phyloP scores from a whole-genome alignment of 2,329 filamentous ascomycete species.

The Ophiostoma sp. region DNA sequence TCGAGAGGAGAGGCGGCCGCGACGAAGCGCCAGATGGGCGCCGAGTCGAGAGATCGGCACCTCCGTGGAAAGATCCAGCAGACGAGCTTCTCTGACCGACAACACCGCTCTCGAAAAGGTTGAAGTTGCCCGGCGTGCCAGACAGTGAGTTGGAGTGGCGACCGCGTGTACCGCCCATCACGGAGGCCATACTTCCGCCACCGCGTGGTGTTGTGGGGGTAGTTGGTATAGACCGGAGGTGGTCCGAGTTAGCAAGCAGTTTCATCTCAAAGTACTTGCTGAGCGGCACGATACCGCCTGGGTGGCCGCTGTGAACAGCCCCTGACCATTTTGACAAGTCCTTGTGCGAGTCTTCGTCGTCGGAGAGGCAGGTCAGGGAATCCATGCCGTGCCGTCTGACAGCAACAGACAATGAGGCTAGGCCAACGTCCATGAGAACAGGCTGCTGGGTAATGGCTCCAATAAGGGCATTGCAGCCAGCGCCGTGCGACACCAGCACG shows the following conservation, averaged over 20 bases:
- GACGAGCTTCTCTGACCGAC: constrained; percentile 48
- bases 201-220: constrained; percentile 38
- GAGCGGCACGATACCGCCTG: constrained; percentile 44
- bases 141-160: constrained; percentile 48
- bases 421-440: constrained; percentile 83
- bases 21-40: constrained; percentile 26
- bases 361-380: constrained; percentile 31
- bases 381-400: constrained; percentile 55
- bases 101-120: constrained; percentile 28
- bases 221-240: constrained; percentile 55
- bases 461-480: constrained; percentile 93
- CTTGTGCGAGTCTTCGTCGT: constrained; percentile 27
- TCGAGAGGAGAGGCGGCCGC: constrained; percentile 3
- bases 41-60: constrained; percentile 25
- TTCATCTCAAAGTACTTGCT: constrained; percentile 71
- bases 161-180: constrained; percentile 39
- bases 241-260: constrained; percentile 72
- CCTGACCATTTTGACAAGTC: constrained; percentile 22
- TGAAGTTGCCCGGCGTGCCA: constrained; percentile 33
- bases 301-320: constrained; percentile 20
- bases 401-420: constrained; percentile 90
- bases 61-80: constrained; percentile 44
- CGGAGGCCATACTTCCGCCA: constrained; percentile 37
- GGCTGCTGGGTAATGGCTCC: constrained; percentile 89
- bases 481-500: constrained; percentile 88